Percentiles rank a stretch among this genome's conserved stretches.
Evolutionary conservation across 2,329 filamentous ascomycete genomes (phyloP).

Genomic region (Penicillium decumbens): DNA sequence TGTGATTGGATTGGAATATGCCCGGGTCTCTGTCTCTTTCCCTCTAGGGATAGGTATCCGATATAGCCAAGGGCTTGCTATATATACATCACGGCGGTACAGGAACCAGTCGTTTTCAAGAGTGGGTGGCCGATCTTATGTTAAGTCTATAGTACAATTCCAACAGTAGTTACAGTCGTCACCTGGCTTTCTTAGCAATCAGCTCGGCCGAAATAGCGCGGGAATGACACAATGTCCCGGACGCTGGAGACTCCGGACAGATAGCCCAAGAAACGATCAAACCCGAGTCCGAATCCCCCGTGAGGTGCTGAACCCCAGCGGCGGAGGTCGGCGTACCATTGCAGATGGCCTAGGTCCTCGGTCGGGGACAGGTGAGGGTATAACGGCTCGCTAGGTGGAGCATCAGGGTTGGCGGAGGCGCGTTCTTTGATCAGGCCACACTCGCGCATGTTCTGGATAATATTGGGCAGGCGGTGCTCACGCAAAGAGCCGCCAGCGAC

Average conservation of each 20-base stretch:
- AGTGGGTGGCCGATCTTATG: neutral
- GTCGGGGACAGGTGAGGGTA: conserved; percentile 38
- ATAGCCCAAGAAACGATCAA: conserved; percentile 81
- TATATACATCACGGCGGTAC: neutral
- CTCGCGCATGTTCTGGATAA: conserved; percentile 66
- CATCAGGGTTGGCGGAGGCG: conserved; percentile 18
- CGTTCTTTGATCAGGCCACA: conserved; percentile 54
- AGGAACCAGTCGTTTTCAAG: neutral
- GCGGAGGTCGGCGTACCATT: conserved; percentile 85
- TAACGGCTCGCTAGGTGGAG: conserved; percentile 12
- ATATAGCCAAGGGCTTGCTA: neutral
- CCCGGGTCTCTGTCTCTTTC: neutral
- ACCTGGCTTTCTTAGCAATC: conserved; percentile 40
- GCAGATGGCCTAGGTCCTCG: conserved; percentile 51
- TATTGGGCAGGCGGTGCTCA: conserved; percentile 67
- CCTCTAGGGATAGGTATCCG: neutral
- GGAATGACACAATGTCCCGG: conserved; percentile 80
- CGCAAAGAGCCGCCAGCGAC: conserved; percentile 85
- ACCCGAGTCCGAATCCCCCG: conserved; percentile 84
- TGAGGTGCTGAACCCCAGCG: conserved; percentile 89
- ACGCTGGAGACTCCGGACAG: conserved; percentile 76
- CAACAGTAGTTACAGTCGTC: conserved; percentile 11
- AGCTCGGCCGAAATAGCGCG: conserved; percentile 59
- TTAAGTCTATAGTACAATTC: conserved; percentile 17
- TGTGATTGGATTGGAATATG: neutral